Conservation (phyloP, 1,139 yeast species). For the Hansenula lynferdii region DNA sequence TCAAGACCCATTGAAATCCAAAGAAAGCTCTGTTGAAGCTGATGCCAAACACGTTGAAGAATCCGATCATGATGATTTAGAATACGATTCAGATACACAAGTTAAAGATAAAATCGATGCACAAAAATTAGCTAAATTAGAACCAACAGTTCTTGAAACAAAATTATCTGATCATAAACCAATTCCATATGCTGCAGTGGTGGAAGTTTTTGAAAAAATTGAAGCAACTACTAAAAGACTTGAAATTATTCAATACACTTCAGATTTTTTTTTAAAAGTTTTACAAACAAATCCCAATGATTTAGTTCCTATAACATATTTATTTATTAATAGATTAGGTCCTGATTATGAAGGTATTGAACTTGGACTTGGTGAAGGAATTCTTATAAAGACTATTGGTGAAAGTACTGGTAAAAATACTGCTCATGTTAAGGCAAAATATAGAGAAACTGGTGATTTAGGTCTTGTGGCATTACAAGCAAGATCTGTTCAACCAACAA, state of each 20-base stretch:
- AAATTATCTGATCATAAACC: conserved; percentile 13
- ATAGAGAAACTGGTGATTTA: conserved; percentile 79
- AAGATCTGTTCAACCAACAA: conserved; percentile 79
- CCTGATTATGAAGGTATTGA: conserved; percentile 96
- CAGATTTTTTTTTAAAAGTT: conserved; percentile 64
- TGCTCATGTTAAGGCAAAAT: conserved; percentile 67
- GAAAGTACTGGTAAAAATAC: conserved; percentile 85
- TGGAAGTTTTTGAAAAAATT: conserved; percentile 66
- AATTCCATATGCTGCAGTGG: conserved; percentile 59
- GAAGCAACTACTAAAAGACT: conserved; percentile 79
- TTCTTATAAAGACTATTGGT: conserved; percentile 81
- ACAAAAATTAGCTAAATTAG: conserved; percentile 9
- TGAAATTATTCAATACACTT: conserved; percentile 69
- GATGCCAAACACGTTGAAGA: not conserved
- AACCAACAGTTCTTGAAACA: not conserved
- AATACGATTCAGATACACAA: conserved; percentile 19
- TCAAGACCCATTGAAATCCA: no score
- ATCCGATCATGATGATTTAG: conserved; percentile 12
- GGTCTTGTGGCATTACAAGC: conserved; percentile 88
- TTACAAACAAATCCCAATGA: conserved; percentile 53
- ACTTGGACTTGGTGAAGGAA: conserved; percentile 86
- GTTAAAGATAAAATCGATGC: conserved; percentile 19
- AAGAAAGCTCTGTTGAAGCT: no score
- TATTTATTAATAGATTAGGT: conserved; percentile 83
- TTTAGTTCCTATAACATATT: conserved; percentile 67